Conservation (phyloP, 2,329 filamentous ascomycete genomes). For the Aspergillus bombycis region DNA sequence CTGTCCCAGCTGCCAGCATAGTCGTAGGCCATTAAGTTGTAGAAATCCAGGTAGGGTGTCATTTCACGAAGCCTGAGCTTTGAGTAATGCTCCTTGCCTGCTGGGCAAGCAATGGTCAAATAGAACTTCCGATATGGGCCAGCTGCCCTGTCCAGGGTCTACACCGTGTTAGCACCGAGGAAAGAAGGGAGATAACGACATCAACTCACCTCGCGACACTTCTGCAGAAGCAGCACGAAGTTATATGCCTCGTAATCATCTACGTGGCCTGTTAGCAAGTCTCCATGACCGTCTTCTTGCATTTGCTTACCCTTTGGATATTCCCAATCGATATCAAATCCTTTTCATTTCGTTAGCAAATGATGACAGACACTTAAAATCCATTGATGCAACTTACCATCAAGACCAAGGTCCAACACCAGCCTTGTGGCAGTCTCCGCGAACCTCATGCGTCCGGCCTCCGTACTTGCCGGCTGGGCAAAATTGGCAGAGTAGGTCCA, state of each 20-base stretch:
- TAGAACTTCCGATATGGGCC: constrained; percentile 49
- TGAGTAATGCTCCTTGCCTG: constrained; percentile 47
- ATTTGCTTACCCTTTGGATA: constrained; percentile 43
- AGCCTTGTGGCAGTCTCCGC: constrained; percentile 73
- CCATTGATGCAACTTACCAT: constrained; percentile 36
- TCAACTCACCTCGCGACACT: constrained; percentile 41
- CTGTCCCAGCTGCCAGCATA: constrained; percentile 81
- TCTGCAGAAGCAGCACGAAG: constrained; percentile 47
- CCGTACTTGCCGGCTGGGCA: constrained; percentile 65
- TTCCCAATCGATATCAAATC: constrained; percentile 53
- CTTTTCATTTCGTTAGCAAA: constrained; percentile 22
- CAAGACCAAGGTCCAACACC: constrained; percentile 78
- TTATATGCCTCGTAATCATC: constrained; percentile 48
- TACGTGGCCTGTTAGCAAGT: constrained; percentile 22
- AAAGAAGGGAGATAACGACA: not conserved
- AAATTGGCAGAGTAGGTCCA: constrained; percentile 83
- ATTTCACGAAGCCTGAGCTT: constrained; percentile 48
- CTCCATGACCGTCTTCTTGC: not conserved
- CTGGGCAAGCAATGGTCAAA: constrained; percentile 54
- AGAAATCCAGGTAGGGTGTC: constrained; percentile 55
- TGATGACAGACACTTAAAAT: too few species aligned
- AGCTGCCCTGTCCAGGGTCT: constrained; percentile 44
- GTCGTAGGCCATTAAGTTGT: constrained; percentile 78
- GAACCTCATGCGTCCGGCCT: constrained; percentile 65
- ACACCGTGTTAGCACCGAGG: constrained; percentile 13